Conservation (phyloP, 306 rosid species). For the Castanea crenata region DNA sequence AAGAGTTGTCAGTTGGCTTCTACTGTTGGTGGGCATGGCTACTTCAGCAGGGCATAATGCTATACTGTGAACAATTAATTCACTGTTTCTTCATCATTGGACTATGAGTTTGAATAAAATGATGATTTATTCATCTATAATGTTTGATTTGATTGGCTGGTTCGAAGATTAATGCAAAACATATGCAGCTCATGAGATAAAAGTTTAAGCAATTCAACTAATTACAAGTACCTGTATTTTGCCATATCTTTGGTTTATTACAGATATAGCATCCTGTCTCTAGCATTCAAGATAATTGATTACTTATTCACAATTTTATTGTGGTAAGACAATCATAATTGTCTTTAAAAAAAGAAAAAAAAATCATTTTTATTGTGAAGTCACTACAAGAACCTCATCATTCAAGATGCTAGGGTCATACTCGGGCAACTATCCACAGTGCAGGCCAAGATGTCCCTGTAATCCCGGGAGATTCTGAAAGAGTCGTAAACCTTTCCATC, state of each 20-base stretch:
- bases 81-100: too few species aligned
- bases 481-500: slow-evolving; percentile 83
- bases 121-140: too few species aligned
- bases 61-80: too few species aligned
- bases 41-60: too few species aligned
- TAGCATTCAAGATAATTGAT: neutral
- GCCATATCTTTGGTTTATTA: neutral
- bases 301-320: slow-evolving; percentile 6
- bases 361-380: neutral
- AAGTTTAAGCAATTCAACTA: too few species aligned
- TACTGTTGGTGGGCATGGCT: too few species aligned
- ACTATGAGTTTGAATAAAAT: too few species aligned
- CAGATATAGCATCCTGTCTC: neutral
- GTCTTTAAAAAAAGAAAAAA: too few species aligned
- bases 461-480: slow-evolving; percentile 71
- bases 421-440: slow-evolving; percentile 62
- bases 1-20: too few species aligned
- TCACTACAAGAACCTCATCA: neutral
- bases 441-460: slow-evolving; percentile 85
- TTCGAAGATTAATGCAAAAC: too few species aligned
- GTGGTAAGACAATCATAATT: neutral
- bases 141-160: too few species aligned
- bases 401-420: slow-evolving; percentile 67
- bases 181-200: too few species aligned
- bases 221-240: neutral